Evolutionary conservation across 2,329 filamentous ascomycete genomes (phyloP).

Genomic region (Amphichorda felina): DNA sequence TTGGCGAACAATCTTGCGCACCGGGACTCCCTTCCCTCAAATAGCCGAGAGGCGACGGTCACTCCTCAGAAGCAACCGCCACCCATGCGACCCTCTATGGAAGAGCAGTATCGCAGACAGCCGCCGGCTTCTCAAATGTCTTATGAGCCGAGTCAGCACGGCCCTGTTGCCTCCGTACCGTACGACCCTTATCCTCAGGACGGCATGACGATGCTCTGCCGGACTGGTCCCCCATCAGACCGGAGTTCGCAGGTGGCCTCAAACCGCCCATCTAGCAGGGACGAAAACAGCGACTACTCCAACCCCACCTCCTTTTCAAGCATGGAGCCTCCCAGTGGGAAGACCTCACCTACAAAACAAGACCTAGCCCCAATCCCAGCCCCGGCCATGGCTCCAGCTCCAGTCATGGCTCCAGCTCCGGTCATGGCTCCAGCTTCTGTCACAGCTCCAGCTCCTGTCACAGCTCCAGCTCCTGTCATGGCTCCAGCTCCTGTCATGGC

Average conservation of each 20-base stretch:
- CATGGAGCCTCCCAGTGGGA: conserved; percentile 64
- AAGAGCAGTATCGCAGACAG: conserved; percentile 12
- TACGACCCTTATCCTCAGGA: conserved; percentile 92
- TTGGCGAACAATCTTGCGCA: conserved; percentile 60
- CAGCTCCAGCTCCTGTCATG: too few relatives aligned
- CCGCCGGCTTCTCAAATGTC: conserved; percentile 9
- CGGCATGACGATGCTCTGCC: conserved; percentile 95
- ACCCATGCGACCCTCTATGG: conserved; percentile 10
- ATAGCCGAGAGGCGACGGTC: conserved; percentile 36
- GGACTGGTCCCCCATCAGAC: conserved; percentile 54
- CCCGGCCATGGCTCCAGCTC: too few relatives aligned
- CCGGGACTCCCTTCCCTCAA: conserved; percentile 29
- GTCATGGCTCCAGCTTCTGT: too few relatives aligned
- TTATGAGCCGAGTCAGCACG: conserved; percentile 40
- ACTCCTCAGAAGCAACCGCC: conserved; percentile 32
- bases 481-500: too few relatives aligned
- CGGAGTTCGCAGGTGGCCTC: conserved; percentile 37
- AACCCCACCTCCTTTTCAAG: conserved; percentile 83
- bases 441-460: too few relatives aligned
- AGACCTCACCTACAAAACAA: conserved; percentile 63
- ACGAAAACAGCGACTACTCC: conserved; percentile 84
- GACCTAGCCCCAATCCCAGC: conserved; percentile 11
- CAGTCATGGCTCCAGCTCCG: too few relatives aligned
- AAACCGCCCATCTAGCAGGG: conserved; percentile 68
- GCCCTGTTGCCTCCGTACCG: conserved; percentile 57